Percentiles rank a stretch among this genome's conserved stretches.
Evolutionary conservation across 306 rosid species (phyloP).

Genomic region (Prunus mira): DNA sequence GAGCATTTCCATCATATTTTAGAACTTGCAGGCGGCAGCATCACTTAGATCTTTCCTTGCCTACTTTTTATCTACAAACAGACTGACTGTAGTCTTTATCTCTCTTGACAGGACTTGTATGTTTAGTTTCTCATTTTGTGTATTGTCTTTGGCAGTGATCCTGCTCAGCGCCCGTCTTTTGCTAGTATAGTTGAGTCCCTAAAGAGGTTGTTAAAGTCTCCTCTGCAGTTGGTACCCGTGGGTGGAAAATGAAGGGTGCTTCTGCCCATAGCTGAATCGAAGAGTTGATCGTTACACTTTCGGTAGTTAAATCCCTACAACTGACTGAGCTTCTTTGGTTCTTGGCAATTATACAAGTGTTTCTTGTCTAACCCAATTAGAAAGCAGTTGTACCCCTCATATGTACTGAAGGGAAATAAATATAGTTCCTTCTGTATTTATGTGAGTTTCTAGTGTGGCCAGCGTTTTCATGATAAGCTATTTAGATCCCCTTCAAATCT

Average conservation of each 20-base stretch:
- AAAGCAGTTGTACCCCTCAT: conserved; percentile 8
- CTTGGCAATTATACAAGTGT: conserved; percentile 33
- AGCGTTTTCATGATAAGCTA: neutral
- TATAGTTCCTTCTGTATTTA: neutral
- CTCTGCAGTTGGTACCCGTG: conserved; percentile 59
- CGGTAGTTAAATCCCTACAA: conserved; percentile 18
- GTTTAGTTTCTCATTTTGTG: conserved; percentile 18
- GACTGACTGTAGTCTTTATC: no score
- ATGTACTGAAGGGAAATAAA: neutral
- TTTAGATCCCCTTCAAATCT: neutral
- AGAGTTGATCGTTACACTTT: conserved; percentile 19
- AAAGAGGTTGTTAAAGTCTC: conserved; percentile 86
- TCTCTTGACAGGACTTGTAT: no score
- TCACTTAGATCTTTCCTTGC: neutral
- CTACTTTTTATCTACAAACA: neutral
- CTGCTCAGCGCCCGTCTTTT: conserved; percentile 71
- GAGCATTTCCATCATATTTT: no score
- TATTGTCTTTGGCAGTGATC: conserved; percentile 56
- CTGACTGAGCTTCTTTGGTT: conserved; percentile 26
- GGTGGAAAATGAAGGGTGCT: conserved; percentile 31
- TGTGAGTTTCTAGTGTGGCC: neutral
- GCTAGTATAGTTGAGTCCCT: conserved; percentile 62
- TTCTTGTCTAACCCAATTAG: conserved; percentile 32
- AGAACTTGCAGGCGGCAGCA: neutral
- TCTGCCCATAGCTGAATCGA: conserved; percentile 20